These are phyloP conservation scores for Alisma plantagoaquatica DNA, from an alignment of 106 monocot genomes.

Conservation along the genomic window DNA sequence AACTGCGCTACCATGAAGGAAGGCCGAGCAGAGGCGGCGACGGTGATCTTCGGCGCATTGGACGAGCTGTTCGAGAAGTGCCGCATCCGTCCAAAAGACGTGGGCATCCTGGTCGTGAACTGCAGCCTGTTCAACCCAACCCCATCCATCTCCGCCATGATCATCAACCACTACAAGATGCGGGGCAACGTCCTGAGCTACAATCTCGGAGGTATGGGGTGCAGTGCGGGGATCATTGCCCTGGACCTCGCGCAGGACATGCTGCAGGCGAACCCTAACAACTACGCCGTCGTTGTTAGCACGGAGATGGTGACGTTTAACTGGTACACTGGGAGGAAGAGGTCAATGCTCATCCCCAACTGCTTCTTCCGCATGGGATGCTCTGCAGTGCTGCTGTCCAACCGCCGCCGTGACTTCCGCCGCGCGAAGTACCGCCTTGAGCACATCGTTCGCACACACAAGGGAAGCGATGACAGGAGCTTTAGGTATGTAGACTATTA, in stretches of 20 bases:
- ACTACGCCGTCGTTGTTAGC: slow-evolving; percentile 6
- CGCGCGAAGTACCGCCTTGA: slow-evolving; percentile 4
- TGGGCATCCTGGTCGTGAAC: slow-evolving; percentile 14
- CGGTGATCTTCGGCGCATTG: slow-evolving; percentile 12
- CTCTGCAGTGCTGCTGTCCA: slow-evolving; percentile 9
- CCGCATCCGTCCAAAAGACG: slow-evolving; percentile 7
- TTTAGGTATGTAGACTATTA: neutral
- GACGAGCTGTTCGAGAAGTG: slow-evolving; percentile 15
- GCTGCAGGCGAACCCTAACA: slow-evolving; percentile 9
- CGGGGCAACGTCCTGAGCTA: slow-evolving; percentile 23
- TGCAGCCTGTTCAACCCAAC: slow-evolving; percentile 19
- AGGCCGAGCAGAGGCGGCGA: slow-evolving; percentile 14
- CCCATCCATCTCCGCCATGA: slow-evolving; percentile 15
- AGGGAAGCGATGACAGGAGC: slow-evolving; percentile 13
- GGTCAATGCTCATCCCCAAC: slow-evolving; percentile 9
- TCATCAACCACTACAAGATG: slow-evolving; percentile 94
- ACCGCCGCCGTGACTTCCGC: slow-evolving; percentile 6
- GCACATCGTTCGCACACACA: slow-evolving; percentile 10
- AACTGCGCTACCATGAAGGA: slow-evolving; percentile 30
- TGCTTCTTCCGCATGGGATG: slow-evolving; percentile 15
- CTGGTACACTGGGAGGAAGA: slow-evolving; percentile 13
- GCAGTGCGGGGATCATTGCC: slow-evolving; percentile 7
- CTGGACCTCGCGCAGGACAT: slow-evolving; percentile 9
- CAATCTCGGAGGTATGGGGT: slow-evolving; percentile 16
- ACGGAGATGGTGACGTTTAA: slow-evolving; percentile 11